Base-by-base conservation (phyloP, 306 rosid genomes). In the Ceratonia siliqua region DNA sequence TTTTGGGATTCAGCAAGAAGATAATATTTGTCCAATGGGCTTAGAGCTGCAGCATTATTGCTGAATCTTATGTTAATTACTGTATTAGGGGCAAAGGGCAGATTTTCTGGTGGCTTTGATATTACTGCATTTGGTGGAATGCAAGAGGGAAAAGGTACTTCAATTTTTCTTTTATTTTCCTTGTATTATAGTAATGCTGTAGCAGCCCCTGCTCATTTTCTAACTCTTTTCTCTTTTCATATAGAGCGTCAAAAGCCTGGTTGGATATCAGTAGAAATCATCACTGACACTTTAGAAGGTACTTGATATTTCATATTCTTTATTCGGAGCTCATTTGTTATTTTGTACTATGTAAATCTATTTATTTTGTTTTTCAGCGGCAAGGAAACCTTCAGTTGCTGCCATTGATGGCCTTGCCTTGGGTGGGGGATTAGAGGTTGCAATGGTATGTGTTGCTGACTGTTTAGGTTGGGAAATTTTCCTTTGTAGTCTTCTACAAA, bases 381-480 rank as follows among this genome's bases (percentile, higher is more conserved):
- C 94, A 46, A 85, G 78, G 88, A 94, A 94, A 36, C 98, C 98
- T 15, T 86, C 94, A 2, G 97, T 94, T 80, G 98, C 98, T 62
- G 97, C 98, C 74, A 89, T 94, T 76, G 97, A 94, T 83, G 98
- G 98, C 66, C 94, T 91, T 72, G 98, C 98, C 76, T 82, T 94
- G 76, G 98, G 98, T 74, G 98, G 98, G 83, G 98, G 98, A 17
- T 84, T 94, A 83, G 98, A 94, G 89, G 79, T 94, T 75, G 96
- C 98, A 68, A 94, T 94, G 98, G 97, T 94, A 88, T 61, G 88
- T 61, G 22, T 72, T 62, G 33, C 76, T 54, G 62, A 69, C 70
- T 64, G 33, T 63, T 61, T 42, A 57, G 12, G 13, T 7, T 57
- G 52, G 62, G 9, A 28, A 25, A 21, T 9, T 22, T 46, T 32